Evolutionary conservation across 2,329 filamentous ascomycete species (phyloP), one percentile per base, ranked within the genome.

Genomic region (Plectosphaerella plurivora): DNA sequence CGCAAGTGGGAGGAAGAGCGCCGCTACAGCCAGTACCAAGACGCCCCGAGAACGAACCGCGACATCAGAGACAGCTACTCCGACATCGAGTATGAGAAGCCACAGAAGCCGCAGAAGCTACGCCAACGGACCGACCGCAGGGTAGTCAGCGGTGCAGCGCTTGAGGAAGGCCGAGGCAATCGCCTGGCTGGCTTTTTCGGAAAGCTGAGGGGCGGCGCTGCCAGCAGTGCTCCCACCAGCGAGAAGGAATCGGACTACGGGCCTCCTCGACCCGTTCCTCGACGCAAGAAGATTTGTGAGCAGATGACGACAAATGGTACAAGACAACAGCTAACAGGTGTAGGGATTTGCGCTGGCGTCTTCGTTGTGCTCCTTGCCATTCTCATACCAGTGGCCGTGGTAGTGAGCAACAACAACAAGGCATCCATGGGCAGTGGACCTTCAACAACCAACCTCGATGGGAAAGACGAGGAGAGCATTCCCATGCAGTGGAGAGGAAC

Each of bases 401-500:
- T 84, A 7, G 81, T 84, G 41, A 83, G 79, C 57, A 84, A 87
- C 56, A 80, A 80, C 16, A 61, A 64, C 18, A 57, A 57, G 37
- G 41, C 48, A 7, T 47, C 51, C 16, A 56, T 55, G 20, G 59
- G 54, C 4, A 53, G 51, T 44, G 41, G 41, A 5, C 16, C 41
- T 4, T 44, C 41, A 18, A 20, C n/a, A 2, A 18, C 3, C 16
- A 54, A 50, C 42, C 68, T 89, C 4, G 68, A 75, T 55, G 75
- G 75, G 22, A 73, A 83, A 51, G 76, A 79, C 50, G 73, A 76
- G 24, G 71, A 73, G 57, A 79, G 76, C 53, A 81, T 89, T 48
- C 88, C 88, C 54, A 71, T 73, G 52, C 77, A 77, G 55, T 91
- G 83, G 61, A 84, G 82, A 67, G 90, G 85, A 14, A 89, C 88